A percentile compares a stretch with the other conserved stretches of the same genome.
Evolutionary conservation across 176 grass and related monocot genomes (phyloP).

Genomic region (Cenchrus americanus): DNA sequence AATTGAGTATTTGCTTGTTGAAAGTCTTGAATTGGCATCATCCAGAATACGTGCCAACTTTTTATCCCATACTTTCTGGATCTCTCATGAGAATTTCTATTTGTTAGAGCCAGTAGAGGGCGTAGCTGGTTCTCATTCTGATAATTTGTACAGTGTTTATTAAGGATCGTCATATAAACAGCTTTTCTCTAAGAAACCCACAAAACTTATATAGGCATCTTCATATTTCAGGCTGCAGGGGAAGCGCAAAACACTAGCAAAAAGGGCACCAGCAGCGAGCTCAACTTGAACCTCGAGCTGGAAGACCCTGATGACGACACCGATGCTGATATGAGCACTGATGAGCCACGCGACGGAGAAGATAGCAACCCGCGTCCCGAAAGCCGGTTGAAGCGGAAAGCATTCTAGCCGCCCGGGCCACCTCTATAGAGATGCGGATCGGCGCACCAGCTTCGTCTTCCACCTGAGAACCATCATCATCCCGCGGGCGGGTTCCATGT

Average conservation of each 20-base stretch:
- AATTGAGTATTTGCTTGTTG: no score
- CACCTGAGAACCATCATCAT: no score
- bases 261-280: conserved; percentile 56
- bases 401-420: conserved; percentile 36
- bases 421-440: background rate
- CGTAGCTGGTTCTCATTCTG: background rate
- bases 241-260: conserved; percentile 49
- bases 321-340: conserved; percentile 62
- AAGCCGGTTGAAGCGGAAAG: conserved; percentile 49
- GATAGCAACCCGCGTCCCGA: conserved; percentile 39
- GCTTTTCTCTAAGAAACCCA: background rate
- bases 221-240: conserved; percentile 52
- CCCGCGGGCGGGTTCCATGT: conserved; percentile 12
- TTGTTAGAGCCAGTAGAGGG: background rate
- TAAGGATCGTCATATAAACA: background rate
- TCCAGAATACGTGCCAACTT: background rate
- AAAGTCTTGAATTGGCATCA: conserved; percentile 10
- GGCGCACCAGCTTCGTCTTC: background rate
- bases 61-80: background rate
- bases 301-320: conserved; percentile 66
- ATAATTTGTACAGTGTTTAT: background rate
- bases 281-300: conserved; percentile 80
- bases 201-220: conserved; percentile 14
- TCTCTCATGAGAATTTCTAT: background rate
- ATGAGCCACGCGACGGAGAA: conserved; percentile 27